Conservation (phyloP, 2,329 filamentous ascomycete species). For the Beauveria caledonica region DNA sequence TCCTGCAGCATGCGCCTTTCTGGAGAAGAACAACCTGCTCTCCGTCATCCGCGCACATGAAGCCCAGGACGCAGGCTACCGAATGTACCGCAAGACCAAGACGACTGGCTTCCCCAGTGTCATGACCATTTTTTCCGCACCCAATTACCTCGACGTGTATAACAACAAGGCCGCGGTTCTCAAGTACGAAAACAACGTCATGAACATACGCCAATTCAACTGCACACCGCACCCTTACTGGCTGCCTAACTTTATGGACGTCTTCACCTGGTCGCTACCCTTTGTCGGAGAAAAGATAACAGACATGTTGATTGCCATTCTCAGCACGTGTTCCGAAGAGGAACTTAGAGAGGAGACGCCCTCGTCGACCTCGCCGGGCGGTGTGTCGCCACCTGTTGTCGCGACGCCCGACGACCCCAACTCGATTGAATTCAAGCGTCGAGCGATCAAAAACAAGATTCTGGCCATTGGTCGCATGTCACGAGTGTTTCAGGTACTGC, state of each 20-base stretch:
- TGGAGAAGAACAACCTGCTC: conserved; percentile 97
- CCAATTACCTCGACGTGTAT: conserved; percentile 98
- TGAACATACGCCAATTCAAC: conserved; percentile 99
- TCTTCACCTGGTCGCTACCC: conserved; percentile 98
- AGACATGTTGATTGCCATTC: conserved; percentile 97
- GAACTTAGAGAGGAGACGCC: conserved; percentile 84
- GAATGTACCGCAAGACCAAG: conserved; percentile 98
- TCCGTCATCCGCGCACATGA: conserved; percentile 97
- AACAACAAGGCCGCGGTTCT: conserved; percentile 99
- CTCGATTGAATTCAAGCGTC: conserved; percentile 85
- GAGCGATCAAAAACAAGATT: conserved; percentile 99
- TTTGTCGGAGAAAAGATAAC: conserved; percentile 99
- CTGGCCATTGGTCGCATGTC: conserved; percentile 93
- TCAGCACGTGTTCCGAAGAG: conserved; percentile 98
- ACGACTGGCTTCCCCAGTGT: conserved; percentile 98
- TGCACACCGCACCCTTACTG: conserved; percentile 99
- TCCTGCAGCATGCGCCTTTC: conserved; percentile 89
- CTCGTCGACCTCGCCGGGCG: conserved; percentile 59
- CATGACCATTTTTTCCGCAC: conserved; percentile 99
- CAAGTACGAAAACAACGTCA: conserved; percentile 99
- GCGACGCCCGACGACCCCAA: conserved; percentile 53
- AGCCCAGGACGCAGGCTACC: conserved; percentile 94
- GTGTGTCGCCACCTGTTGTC: conserved; percentile 61
- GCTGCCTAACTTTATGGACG: conserved; percentile 99
- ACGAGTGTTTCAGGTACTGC: conserved; percentile 94